Base-by-base conservation (phyloP, 257 asterid species). In the Mentha longifolia region DNA sequence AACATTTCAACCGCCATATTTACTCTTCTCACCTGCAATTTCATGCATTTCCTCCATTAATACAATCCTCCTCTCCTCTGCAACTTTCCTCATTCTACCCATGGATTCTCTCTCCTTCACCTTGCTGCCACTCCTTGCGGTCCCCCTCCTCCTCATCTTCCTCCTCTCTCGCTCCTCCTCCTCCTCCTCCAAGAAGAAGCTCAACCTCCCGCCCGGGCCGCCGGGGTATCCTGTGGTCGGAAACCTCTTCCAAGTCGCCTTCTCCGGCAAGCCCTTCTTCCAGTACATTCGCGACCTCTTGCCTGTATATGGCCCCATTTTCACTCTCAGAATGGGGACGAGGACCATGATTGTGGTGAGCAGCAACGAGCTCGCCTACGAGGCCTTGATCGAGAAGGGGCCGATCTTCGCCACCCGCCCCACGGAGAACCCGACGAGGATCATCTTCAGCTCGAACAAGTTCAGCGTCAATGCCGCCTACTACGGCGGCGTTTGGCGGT, bases 151-250 rank as follows among this genome's bases (percentile, higher is more conserved):
- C 2, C 0, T 81, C 51, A 19, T 91, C 71, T 77, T 87, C 80
- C 9, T 85, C 60, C 12, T 85, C 0, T 66, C 84, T 4, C 71
- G 71, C 5, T 78, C 72, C 25, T 33, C 85, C 5, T 69, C 78
- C 5, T 70, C 78, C 5, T 70, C 78, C 68, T 73, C 85, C 22
- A 88, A 80, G 68, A 88, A 74, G 63, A 80, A 79, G 54, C 83
- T 77, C 42, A 87, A 84, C 28, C 91, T 94, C 3, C 99, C 98
- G 35, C 98, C 98, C 5, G 98, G 98, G 3, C 99, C 99, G 0
- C 95, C 95, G 1, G 97, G 99, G 1, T 79, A 80, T 77, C 99
- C 97, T 49, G 72, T 94, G 4, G 96, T 91, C 20, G 99, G 99
- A 0, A 94, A 91, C 78, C 95, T 94, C 64, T 91, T 94, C 80